A percentile compares a stretch with the other conserved stretches of the same genome.
Conservation (phyloP, 139 green algal genomes). For the Spirogloea muscicola region DNA sequence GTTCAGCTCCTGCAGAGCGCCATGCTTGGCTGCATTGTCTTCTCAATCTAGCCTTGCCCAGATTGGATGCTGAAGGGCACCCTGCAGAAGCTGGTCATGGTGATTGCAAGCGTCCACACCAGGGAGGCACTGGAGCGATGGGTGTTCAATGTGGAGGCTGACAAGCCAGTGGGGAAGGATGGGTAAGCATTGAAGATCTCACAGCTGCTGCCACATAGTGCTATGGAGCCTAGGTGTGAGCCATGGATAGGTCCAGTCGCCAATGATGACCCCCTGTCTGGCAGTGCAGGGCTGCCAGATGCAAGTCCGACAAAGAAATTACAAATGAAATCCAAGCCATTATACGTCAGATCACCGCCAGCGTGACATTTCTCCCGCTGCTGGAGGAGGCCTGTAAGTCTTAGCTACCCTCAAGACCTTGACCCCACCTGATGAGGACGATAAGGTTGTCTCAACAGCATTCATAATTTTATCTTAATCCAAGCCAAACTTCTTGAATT, state of each 20-base stretch:
- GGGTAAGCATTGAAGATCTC: too few relatives aligned
- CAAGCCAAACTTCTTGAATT: too few relatives aligned
- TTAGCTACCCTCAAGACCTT: slow-evolving; percentile 1
- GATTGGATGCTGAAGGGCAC: slow-evolving; percentile 78
- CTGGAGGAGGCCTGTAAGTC: slow-evolving; percentile 69
- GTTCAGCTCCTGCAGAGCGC: too few relatives aligned
- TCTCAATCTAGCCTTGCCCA: too few relatives aligned
- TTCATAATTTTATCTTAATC: background rate
- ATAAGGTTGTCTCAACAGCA: background rate
- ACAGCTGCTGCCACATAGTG: too few relatives aligned
- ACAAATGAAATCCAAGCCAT: slow-evolving; percentile 85
- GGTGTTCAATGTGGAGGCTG: slow-evolving; percentile 92
- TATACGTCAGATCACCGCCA: slow-evolving; percentile 90
- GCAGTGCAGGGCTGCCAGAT: slow-evolving; percentile 50
- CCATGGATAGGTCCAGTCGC: too few relatives aligned
- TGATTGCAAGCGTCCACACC: slow-evolving; percentile 69
- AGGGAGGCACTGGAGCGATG: slow-evolving; percentile 82
- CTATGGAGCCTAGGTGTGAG: too few relatives aligned
- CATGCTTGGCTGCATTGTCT: too few relatives aligned
- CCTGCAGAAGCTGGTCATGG: slow-evolving; percentile 88
- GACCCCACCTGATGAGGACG: background rate
- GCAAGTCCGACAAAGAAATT: slow-evolving; percentile 84
- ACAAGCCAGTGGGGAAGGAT: too few relatives aligned
- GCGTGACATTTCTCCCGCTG: slow-evolving; percentile 91
- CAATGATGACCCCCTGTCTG: too few relatives aligned